These are phyloP conservation scores for Chytriomyces sp. DNA, from an alignment of 192 early-diverging fungal genomes.

Conservation along the genomic window DNA sequence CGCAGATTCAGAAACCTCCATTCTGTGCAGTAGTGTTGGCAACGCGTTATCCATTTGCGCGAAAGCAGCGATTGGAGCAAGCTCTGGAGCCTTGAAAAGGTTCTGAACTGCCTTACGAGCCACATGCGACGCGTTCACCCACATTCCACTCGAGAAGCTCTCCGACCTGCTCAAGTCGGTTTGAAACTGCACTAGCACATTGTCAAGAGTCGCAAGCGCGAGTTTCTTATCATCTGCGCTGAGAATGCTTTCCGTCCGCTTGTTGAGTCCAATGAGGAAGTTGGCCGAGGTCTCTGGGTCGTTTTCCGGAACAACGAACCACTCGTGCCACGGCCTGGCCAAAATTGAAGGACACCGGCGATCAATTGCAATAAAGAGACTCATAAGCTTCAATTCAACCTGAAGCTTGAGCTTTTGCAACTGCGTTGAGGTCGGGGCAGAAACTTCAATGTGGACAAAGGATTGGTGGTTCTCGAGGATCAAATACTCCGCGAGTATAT, in stretches of 20 bases:
- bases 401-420: background rate
- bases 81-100: background rate
- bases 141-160: background rate
- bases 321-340: background rate
- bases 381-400: constrained; percentile 1
- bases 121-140: background rate
- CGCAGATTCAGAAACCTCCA: background rate
- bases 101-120: background rate
- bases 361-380: background rate
- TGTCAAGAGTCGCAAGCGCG: constrained; percentile 5
- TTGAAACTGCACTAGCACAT: constrained; percentile 3
- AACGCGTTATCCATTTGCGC: background rate
- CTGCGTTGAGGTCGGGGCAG: background rate
- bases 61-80: background rate
- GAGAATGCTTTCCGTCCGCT: background rate
- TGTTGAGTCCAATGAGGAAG: constrained; percentile 8
- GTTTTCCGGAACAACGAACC: constrained; percentile 3
- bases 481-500: background rate
- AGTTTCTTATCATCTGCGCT: background rate
- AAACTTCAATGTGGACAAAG: constrained; percentile 21
- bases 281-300: constrained; percentile 12
- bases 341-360: constrained; percentile 10
- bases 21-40: background rate
- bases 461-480: background rate
- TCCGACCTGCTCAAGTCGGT: background rate